phyloP scores from a whole-genome alignment of 176 grass and related monocot genomes.

The Luzula sylvatica region DNA sequence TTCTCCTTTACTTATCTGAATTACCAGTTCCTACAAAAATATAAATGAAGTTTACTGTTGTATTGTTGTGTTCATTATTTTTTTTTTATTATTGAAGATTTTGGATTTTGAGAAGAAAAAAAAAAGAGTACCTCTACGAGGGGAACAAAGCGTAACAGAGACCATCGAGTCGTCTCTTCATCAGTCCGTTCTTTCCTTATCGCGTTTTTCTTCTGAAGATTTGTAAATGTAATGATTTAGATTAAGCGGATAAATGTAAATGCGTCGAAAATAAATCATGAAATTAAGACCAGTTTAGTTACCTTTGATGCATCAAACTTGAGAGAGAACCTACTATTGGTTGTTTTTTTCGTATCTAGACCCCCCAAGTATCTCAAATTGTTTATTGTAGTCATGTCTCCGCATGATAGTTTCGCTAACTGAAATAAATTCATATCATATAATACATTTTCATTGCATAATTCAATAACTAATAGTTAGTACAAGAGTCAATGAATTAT shows the following conservation, averaged over 20 bases:
- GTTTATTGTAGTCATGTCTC: slow-evolving; percentile 66
- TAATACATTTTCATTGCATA: slow-evolving; percentile 3
- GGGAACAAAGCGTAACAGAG: slow-evolving; percentile 75
- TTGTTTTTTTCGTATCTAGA: slow-evolving; percentile 38
- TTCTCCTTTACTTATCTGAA: slow-evolving; percentile 65
- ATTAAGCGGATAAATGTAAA: slow-evolving; percentile 3
- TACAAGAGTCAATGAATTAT: too few relatives aligned
- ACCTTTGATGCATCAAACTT: slow-evolving; percentile 91
- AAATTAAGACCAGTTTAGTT: neutral
- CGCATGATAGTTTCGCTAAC: slow-evolving; percentile 72
- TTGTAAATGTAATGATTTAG: slow-evolving; percentile 36
- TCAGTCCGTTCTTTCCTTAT: slow-evolving; percentile 53
- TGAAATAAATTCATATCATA: slow-evolving; percentile 21
- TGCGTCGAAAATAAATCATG: slow-evolving; percentile 5
- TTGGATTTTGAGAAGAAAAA: too few relatives aligned
- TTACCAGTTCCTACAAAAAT: slow-evolving; percentile 54
- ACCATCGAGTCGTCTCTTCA: slow-evolving; percentile 56
- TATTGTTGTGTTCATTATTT: too few relatives aligned
- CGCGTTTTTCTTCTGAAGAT: slow-evolving; percentile 87
- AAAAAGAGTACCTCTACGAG: slow-evolving; percentile 57
- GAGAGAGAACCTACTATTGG: slow-evolving; percentile 52
- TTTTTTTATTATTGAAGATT: too few relatives aligned
- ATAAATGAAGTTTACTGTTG: neutral
- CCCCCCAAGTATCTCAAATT: slow-evolving; percentile 66
- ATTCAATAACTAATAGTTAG: too few relatives aligned